These are phyloP conservation scores for Fusarium chlamydosporum DNA, from an alignment of 2,329 filamentous ascomycete species.

Conservation along the genomic window DNA sequence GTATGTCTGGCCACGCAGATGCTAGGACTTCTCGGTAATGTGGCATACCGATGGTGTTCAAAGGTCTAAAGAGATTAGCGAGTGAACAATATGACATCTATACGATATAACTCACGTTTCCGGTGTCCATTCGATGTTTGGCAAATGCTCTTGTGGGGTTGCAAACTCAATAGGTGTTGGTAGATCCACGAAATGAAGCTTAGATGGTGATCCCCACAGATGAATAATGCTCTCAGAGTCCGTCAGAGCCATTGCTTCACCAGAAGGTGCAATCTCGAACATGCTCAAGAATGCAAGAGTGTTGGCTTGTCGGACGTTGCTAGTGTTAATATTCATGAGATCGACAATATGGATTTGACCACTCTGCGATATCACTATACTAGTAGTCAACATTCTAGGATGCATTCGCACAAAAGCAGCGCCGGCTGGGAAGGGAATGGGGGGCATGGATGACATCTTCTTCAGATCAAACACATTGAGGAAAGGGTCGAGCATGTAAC, in stretches of 20 bases:
- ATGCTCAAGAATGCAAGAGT: constrained; percentile 80
- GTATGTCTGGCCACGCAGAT: constrained; percentile 89
- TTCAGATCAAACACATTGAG: constrained; percentile 97
- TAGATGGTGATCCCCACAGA: constrained; percentile 88
- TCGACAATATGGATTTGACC: constrained; percentile 97
- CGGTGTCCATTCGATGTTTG: constrained; percentile 75
- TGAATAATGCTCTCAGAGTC: constrained; percentile 85
- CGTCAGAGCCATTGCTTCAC: constrained; percentile 85
- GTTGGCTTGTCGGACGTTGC: constrained; percentile 86
- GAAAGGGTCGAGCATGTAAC: constrained; percentile 89
- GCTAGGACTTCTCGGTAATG: constrained; percentile 91
- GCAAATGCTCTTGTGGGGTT: constrained; percentile 71
- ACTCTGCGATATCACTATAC: constrained; percentile 90
- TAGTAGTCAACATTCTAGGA: constrained; percentile 93
- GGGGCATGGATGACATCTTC: constrained; percentile 86
- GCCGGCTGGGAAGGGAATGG: constrained; percentile 91
- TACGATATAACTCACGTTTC: constrained; percentile 71
- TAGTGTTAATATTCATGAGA: constrained; percentile 91
- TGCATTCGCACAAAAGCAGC: constrained; percentile 98
- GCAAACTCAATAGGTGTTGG: constrained; percentile 83
- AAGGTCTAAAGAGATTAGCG: constrained; percentile 66
- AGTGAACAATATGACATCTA: background rate
- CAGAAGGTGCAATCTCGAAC: constrained; percentile 89
- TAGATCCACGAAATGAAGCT: constrained; percentile 88
- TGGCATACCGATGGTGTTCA: constrained; percentile 90